A percentile compares a stretch with the other conserved stretches of the same genome.
Conservation (phyloP, 2,329 filamentous ascomycete species). For the Dothidotthia symphoricarpi region DNA sequence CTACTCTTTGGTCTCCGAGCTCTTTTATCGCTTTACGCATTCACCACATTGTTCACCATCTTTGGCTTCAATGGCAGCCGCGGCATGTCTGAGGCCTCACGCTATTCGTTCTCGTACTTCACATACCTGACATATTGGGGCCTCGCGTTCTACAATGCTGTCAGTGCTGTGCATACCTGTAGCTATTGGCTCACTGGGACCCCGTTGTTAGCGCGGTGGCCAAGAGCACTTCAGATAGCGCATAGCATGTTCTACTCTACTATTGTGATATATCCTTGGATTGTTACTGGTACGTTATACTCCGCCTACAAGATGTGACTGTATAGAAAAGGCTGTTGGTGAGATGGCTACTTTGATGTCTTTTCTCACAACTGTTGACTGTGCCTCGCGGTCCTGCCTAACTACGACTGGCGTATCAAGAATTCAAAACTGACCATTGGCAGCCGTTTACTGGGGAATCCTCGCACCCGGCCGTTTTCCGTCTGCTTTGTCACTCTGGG, state of each 20-base stretch:
- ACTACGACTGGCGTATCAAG: too few relatives aligned
- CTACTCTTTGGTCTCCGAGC: conserved; percentile 60
- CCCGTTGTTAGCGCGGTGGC: conserved; percentile 41
- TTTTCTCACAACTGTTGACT: too few relatives aligned
- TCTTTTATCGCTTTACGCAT: conserved; percentile 60
- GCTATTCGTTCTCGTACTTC: conserved; percentile 73
- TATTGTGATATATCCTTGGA: conserved; percentile 44
- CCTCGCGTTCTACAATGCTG: conserved; percentile 72
- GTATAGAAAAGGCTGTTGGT: neutral
- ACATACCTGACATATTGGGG: conserved; percentile 82
- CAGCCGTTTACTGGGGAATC: conserved; percentile 47
- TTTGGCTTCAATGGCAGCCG: conserved; percentile 65
- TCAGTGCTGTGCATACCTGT: conserved; percentile 66
- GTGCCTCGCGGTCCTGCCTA: too few relatives aligned
- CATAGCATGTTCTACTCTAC: conserved; percentile 47
- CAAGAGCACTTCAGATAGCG: conserved; percentile 36
- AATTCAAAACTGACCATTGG: conserved; percentile 11
- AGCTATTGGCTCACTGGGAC: conserved; percentile 54
- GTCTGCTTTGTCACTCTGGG: conserved; percentile 46
- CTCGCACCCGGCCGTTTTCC: conserved; percentile 38
- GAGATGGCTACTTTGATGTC: too few relatives aligned
- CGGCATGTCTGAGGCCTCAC: conserved; percentile 44
- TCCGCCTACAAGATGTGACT: neutral
- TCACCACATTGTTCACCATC: conserved; percentile 66
- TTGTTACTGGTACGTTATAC: conserved; percentile 45